A percentile compares a stretch with the other conserved stretches of the same genome.
Evolutionary conservation across 192 early-diverging fungal genomes (phyloP).

Genomic region (Entomortierella beljakovae): DNA sequence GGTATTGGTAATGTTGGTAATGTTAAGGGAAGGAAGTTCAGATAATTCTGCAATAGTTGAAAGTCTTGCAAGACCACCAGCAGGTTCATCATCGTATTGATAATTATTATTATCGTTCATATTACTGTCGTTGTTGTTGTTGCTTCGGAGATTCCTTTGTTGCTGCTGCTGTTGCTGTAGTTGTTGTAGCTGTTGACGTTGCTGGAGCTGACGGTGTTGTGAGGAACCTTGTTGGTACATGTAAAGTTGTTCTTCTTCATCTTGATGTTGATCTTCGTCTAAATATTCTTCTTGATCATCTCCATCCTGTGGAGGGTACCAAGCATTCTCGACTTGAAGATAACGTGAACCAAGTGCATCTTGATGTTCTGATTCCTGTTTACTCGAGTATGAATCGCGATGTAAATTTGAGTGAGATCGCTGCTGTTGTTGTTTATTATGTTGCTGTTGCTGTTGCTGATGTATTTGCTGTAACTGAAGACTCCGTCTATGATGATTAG

Average conservation of each 20-base stretch:
- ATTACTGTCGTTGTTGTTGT: not conserved
- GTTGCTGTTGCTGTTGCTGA: not conserved
- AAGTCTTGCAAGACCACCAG: constrained; percentile 20
- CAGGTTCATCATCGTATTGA: constrained; percentile 28
- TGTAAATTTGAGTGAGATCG: not conserved
- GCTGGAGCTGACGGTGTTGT: constrained; percentile 11
- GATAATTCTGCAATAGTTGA: constrained; percentile 49
- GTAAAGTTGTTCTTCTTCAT: not conserved
- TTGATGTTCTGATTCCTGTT: not conserved
- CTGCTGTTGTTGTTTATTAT: not conserved
- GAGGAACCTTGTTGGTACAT: constrained; percentile 1
- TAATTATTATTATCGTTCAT: not conserved
- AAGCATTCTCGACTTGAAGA: constrained; percentile 32
- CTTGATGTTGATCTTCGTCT: constrained; percentile 19
- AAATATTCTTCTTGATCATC: constrained; percentile 1
- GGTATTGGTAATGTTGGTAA: constrained; percentile 15
- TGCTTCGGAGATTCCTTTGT: not conserved
- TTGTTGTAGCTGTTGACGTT: constrained; percentile 7
- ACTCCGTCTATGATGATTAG: not conserved
- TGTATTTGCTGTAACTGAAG: constrained; percentile 2
- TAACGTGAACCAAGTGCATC: constrained; percentile 15
- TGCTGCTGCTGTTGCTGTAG: constrained; percentile 13
- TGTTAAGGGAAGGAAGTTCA: constrained; percentile 41
- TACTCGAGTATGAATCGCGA: not conserved
- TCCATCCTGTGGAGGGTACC: constrained; percentile 2